Conservation (phyloP, 1,284 basidiomycete genomes). For the Kalmanozyma brasiliensis region DNA sequence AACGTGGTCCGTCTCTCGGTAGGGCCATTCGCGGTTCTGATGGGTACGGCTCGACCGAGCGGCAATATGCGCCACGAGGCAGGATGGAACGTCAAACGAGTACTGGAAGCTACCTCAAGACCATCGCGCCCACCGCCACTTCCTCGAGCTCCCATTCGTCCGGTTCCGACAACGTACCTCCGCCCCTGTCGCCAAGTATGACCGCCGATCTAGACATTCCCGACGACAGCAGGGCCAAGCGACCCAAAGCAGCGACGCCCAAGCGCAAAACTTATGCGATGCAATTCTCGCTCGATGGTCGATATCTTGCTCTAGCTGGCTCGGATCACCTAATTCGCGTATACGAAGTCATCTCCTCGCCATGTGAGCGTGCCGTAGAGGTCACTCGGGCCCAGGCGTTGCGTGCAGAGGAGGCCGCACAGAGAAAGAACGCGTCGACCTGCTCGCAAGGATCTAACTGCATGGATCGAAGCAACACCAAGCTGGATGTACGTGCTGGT, state of each 20-base stretch:
- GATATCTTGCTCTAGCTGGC: constrained; percentile 67
- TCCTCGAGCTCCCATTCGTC: neutral
- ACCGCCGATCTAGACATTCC: constrained; percentile 7
- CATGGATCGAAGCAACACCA: constrained; percentile 2
- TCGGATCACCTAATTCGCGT: constrained; percentile 66
- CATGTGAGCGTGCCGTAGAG: constrained; percentile 37
- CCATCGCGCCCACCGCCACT: constrained; percentile 10
- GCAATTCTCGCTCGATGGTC: constrained; percentile 66
- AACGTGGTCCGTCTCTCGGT: neutral
- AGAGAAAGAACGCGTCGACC: neutral
- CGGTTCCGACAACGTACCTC: constrained; percentile 3
- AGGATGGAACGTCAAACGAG: constrained; percentile 26
- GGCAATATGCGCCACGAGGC: neutral
- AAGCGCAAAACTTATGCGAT: constrained; percentile 65
- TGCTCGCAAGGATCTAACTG: neutral
- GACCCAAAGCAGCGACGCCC: constrained; percentile 3
- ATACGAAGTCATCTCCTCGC: constrained; percentile 47
- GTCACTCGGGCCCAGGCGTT: constrained; percentile 21
- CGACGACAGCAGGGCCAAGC: constrained; percentile 7
- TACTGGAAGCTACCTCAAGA: constrained; percentile 17
- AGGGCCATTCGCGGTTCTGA: constrained; percentile 5
- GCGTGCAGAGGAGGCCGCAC: constrained; percentile 3
- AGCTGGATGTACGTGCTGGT: neutral
- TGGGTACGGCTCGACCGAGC: constrained; percentile 1
- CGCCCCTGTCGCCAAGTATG: constrained; percentile 24